Percentiles rank a stretch among this genome's conserved stretches.
phyloP scores from a whole-genome alignment of 148 eudicot genomes.

The Cornus controversa region DNA sequence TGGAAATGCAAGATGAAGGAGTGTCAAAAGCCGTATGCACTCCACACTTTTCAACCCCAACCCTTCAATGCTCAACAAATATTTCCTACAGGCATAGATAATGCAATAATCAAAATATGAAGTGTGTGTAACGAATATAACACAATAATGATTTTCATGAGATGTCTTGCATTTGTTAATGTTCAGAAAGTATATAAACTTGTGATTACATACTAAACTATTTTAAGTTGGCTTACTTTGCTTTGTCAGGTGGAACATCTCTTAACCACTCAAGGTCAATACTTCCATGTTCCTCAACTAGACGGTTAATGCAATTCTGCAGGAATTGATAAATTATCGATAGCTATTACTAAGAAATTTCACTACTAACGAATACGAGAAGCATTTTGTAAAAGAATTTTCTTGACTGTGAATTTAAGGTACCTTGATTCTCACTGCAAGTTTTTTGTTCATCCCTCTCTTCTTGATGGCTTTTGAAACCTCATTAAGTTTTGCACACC shows the following conservation, averaged over 20 bases:
- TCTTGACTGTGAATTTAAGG: neutral
- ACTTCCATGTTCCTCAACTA: constrained; percentile 56
- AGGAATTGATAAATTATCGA: neutral
- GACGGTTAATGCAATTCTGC: constrained; percentile 60
- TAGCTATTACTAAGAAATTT: neutral
- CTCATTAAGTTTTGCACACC: constrained; percentile 34
- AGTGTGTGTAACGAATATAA: too few species aligned
- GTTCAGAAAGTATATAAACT: too few species aligned
- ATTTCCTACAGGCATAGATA: constrained; percentile 45
- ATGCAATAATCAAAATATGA: neutral
- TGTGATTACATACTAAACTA: neutral
- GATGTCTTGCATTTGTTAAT: too few species aligned
- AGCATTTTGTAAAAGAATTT: neutral
- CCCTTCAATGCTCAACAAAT: constrained; percentile 64
- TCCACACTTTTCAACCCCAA: constrained; percentile 89
- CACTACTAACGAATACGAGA: neutral
- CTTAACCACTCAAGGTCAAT: constrained; percentile 84
- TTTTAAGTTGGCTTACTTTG: constrained; percentile 47
- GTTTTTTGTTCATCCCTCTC: constrained; percentile 54
- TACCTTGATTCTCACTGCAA: constrained; percentile 67
- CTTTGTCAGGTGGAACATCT: constrained; percentile 54
- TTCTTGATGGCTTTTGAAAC: constrained; percentile 39
- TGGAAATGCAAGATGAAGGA: constrained; percentile 79
- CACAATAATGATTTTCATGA: too few species aligned
- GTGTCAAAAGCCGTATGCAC: constrained; percentile 69